phyloP scores from a whole-genome alignment of 2,329 filamentous ascomycete species.

The Penicillium sclerotiorum region DNA sequence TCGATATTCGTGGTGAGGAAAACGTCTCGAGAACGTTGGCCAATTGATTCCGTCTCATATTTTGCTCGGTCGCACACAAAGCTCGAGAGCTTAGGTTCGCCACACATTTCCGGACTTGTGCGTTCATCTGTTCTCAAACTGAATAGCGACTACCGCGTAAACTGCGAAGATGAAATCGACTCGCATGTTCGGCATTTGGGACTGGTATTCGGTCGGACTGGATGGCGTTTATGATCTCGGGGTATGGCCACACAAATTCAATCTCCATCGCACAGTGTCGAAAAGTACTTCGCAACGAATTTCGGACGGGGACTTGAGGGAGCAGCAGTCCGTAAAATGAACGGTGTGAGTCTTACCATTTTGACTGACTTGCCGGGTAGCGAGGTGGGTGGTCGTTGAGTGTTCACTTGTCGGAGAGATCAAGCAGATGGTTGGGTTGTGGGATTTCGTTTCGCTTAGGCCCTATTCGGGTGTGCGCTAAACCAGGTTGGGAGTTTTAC shows the following conservation, averaged over 20 bases:
- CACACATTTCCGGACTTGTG: background rate
- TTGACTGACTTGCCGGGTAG: conserved; percentile 52
- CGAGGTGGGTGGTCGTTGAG: conserved; percentile 45
- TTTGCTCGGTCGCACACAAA: background rate
- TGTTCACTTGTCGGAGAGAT: conserved; percentile 44
- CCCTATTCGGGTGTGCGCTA: conserved; percentile 39
- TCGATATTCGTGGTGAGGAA: background rate
- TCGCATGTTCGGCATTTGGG: background rate
- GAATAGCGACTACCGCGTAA: background rate
- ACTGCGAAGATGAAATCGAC: background rate
- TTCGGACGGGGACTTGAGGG: conserved; percentile 27
- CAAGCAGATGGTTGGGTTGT: conserved; percentile 42
- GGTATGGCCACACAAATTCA: conserved; percentile 23
- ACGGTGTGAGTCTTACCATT: conserved; percentile 46
- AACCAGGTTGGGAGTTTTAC: conserved; percentile 25
- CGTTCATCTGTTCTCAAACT: background rate
- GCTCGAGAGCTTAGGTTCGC: background rate
- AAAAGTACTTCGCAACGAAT: conserved; percentile 12
- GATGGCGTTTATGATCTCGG: conserved; percentile 17
- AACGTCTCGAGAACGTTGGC: background rate
- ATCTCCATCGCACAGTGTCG: conserved; percentile 15
- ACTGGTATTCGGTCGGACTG: conserved; percentile 6
- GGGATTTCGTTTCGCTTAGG: conserved; percentile 51
- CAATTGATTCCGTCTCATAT: background rate
- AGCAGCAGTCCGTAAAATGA: conserved; percentile 23